Base-by-base conservation (phyloP, 2,329 filamentous ascomycete genomes). In the Cercospora sp. region DNA sequence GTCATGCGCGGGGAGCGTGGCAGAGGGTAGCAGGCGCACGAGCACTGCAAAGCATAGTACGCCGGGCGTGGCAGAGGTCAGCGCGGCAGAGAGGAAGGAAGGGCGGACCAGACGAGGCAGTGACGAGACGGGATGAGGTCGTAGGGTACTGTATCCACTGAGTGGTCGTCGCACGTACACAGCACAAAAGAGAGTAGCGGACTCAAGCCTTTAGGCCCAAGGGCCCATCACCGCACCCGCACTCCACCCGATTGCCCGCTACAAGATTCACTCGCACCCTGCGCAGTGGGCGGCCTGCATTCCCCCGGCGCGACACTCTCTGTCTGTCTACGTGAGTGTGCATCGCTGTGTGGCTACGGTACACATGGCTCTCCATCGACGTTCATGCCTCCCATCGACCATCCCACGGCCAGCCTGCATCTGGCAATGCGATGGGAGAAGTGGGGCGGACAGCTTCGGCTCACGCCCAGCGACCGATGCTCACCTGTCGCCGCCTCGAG, bases 321-420 rank as follows among this genome's bases (percentile, higher is more conserved):
- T 40, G 37, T 40, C 37, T 40, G 37, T 40, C 37, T 40, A 40
- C 37, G 37, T n/a, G 37, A n/a, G 37, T 40, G 37, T 40, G 37
- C 37, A 8, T 40, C 3, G 37, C 37, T 40, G 2, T 40, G 37
- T 40, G 37, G 37, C 16, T 40, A n/a, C 37, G 13, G 45, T 24
- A 24, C 21, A 24, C 4, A 3, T 24, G 45, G 45, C 45, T 13
- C 3, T 8, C 4, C 49, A 53, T 53, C 49, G 18, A 24, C 18
- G 24, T 30, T 30, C 53, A 58, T 30, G 53, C 12, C 51, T n/a
- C 26, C n/a, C 18, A 30, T 58, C 26, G 24, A 28, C 53, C 53
- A 58, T 58, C 53, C 53, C 53, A 58, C 53, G 53, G 18, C 53
- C 30, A 32, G 53, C 53, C 53, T 58, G 53, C 5, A 58, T 58